These are phyloP conservation scores for Ustulina deusta DNA, from an alignment of 2,329 filamentous ascomycete species.

Conservation along the genomic window DNA sequence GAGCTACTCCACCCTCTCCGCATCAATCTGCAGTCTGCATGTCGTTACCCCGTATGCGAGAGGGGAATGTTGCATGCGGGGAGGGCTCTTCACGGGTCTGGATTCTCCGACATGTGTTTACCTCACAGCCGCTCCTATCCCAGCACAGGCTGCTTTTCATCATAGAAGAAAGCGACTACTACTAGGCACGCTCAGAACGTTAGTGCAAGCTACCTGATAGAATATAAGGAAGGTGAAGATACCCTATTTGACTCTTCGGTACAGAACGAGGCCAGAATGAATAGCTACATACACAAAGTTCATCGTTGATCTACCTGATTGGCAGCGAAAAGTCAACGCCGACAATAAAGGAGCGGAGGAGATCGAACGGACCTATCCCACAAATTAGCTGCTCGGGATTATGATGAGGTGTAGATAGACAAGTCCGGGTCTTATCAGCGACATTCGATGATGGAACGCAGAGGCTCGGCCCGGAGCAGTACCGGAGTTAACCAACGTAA, in stretches of 20 bases:
- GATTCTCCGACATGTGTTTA: constrained; percentile 19
- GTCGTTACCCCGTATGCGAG: constrained; percentile 21
- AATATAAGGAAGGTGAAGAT: neutral
- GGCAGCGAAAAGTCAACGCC: neutral
- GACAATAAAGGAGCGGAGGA: neutral
- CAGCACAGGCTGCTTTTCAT: neutral
- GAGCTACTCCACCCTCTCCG: constrained; percentile 39
- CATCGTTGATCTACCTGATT: neutral
- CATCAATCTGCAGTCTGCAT: constrained; percentile 19
- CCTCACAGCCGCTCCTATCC: constrained; percentile 18
- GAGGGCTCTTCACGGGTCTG: constrained; percentile 25
- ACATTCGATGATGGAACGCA: neutral
- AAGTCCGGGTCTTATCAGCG: neutral
- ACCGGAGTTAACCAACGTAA: neutral
- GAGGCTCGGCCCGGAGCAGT: neutral
- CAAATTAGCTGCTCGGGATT: neutral
- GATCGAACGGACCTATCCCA: neutral
- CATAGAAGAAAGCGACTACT: neutral
- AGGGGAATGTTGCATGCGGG: constrained; percentile 33
- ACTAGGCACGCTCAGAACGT: neutral
- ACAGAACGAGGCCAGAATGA: neutral
- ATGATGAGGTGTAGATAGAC: neutral
- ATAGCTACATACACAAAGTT: neutral
- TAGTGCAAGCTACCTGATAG: neutral
- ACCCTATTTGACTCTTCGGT: neutral